A percentile compares a stretch with the other conserved stretches of the same genome.
These are phyloP conservation scores for Liquidambar formosana DNA, from an alignment of 164 flowering plant genomes.

Conservation along the genomic window DNA sequence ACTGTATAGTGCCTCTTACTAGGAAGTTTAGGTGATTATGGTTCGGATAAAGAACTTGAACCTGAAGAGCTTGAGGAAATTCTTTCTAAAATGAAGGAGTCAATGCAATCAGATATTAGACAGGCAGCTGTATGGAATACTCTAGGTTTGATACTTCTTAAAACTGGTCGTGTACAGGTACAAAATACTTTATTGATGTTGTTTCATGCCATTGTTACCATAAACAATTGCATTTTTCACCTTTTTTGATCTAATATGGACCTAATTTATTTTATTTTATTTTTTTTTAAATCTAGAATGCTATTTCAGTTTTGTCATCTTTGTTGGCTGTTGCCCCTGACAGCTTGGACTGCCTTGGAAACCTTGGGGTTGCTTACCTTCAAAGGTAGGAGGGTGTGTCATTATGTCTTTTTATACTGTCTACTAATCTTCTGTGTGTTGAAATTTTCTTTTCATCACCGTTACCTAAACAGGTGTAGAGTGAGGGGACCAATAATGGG, in stretches of 20 bases:
- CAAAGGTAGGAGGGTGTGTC: conserved; percentile 51
- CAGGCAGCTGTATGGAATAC: conserved; percentile 90
- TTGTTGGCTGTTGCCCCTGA: conserved; percentile 61
- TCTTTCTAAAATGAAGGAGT: conserved; percentile 65
- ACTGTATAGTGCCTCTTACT: conserved; percentile 70
- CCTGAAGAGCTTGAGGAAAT: conserved; percentile 74
- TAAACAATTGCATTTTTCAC: background rate
- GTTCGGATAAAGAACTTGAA: conserved; percentile 68
- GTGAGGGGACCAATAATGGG: too few relatives aligned
- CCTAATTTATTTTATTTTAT: conserved; percentile 4
- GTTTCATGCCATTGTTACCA: background rate
- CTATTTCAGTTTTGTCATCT: conserved; percentile 73
- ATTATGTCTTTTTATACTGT: background rate
- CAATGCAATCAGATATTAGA: conserved; percentile 69
- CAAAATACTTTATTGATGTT: background rate
- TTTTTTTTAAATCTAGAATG: conserved; percentile 73
- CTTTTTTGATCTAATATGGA: conserved; percentile 12
- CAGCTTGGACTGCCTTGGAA: conserved; percentile 84
- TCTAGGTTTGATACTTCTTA: conserved; percentile 77
- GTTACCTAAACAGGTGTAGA: too few relatives aligned
- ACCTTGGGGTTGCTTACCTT: conserved; percentile 86
- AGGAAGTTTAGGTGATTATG: conserved; percentile 58
- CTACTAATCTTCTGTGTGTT: background rate
- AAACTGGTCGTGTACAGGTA: conserved; percentile 84
- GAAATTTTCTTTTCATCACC: background rate